Conservation (phyloP, 345 rosid genomes). For the Brassica incana region DNA sequence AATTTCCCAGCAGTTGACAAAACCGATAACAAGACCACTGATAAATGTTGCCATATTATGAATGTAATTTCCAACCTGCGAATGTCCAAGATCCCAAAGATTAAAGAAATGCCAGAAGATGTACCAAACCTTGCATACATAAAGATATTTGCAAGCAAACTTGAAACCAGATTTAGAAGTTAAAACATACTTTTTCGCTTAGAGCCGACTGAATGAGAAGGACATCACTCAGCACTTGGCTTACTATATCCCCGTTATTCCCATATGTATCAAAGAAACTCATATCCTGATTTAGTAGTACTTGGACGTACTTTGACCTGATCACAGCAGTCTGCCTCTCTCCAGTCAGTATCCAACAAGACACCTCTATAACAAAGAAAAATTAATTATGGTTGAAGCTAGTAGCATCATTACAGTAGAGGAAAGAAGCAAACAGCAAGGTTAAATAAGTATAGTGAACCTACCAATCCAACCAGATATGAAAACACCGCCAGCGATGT, state of each 20-base stretch:
- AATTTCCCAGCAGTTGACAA: constrained; percentile 97
- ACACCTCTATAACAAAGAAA: constrained; percentile 79
- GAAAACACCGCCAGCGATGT: constrained; percentile 86
- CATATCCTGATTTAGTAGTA: constrained; percentile 96
- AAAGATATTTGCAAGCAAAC: constrained; percentile 12
- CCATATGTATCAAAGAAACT: constrained; percentile 99
- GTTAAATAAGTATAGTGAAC: constrained; percentile 16
- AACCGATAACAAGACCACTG: constrained; percentile 83
- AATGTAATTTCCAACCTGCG: constrained; percentile 97
- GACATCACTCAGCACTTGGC: constrained; percentile 98
- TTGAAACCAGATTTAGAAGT: constrained; percentile 30
- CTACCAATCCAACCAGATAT: constrained; percentile 98
- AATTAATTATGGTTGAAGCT: constrained; percentile 38
- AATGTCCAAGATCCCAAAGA: constrained; percentile 24
- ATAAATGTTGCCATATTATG: constrained; percentile 99
- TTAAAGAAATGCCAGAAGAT: constrained; percentile 15
- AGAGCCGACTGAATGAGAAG: constrained; percentile 98
- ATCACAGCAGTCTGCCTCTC: constrained; percentile 99
- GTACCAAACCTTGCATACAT: constrained; percentile 15
- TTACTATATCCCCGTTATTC: constrained; percentile 97
- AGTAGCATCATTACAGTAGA: constrained; percentile 24
- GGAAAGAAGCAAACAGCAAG: constrained; percentile 3
- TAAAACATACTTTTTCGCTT: constrained; percentile 78
- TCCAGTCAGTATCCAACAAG: constrained; percentile 99
- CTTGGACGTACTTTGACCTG: constrained; percentile 92